Evolutionary conservation across 2,329 filamentous ascomycete species (phyloP).

Genomic region (Fusarium sp.): DNA sequence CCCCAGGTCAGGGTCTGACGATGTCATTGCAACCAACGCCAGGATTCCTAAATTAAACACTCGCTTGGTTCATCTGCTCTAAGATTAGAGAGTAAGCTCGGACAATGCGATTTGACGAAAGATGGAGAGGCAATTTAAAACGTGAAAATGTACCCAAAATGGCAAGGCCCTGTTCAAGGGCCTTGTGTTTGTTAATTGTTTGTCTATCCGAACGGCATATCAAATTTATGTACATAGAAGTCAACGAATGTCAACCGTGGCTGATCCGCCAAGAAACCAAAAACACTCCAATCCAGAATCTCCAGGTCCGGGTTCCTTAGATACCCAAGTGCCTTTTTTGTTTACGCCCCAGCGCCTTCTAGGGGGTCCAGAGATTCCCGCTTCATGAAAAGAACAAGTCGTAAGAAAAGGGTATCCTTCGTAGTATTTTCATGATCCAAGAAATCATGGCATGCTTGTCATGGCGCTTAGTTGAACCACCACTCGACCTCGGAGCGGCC

Average conservation of each 20-base stretch:
- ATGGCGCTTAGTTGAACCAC: constrained; percentile 57
- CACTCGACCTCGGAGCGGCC: constrained; percentile 60
- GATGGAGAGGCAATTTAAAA: not conserved
- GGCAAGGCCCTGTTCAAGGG: constrained; percentile 12
- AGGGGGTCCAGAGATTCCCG: constrained; percentile 37
- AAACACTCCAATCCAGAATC: constrained; percentile 46
- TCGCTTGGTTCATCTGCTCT: constrained; percentile 18
- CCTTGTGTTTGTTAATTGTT: constrained; percentile 30
- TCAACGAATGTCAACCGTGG: constrained; percentile 37
- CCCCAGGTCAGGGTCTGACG: not conserved
- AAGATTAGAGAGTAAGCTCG: constrained; percentile 16
- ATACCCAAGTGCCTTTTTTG: constrained; percentile 14
- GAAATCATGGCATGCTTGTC: constrained; percentile 16
- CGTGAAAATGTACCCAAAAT: constrained; percentile 4
- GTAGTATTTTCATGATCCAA: constrained; percentile 20
- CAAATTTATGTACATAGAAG: constrained; percentile 42
- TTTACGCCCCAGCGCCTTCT: constrained; percentile 36
- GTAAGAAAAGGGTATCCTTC: constrained; percentile 35
- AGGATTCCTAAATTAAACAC: constrained; percentile 17
- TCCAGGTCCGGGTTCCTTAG: constrained; percentile 12
- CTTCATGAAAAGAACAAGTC: constrained; percentile 43
- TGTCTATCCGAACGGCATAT: constrained; percentile 36
- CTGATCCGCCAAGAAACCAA: constrained; percentile 40
- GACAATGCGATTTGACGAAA: constrained; percentile 23
- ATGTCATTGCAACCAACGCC: constrained; percentile 2